Base-by-base conservation (phyloP, 768 basidiomycete genomes). In the Amanita thiersii region DNA sequence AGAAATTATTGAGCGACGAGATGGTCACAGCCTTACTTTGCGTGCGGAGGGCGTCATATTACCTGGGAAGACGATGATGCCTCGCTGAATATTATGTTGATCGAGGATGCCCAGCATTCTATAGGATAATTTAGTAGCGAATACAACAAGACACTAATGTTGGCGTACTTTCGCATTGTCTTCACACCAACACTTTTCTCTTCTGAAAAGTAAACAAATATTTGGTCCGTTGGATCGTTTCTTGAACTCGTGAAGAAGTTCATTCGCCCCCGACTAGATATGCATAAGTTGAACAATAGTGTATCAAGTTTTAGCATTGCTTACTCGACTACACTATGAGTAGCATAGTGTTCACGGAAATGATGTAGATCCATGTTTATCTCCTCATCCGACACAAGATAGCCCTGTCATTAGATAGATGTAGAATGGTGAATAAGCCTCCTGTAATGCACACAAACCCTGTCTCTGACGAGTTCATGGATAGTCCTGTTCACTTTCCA, bases 401-500 rank as follows among this genome's bases (percentile, higher is more conserved):
- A 99, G 37, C 90, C 91, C 96, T 98, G 30, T 6, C n/a, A 3
- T 15, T 59, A 40, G 37, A 40, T 46, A 36, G 48, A 50, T 44
- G 42, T 43, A 40, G 34, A 40, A 50, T 57, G 49, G 61, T 57
- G 57, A 56, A 37, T 43, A 34, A 43, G 45, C 14, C 35, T 24
- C 44, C 50, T 30, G 20, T 37, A 29, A 43, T 46, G 47, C 29
- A 47, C 34, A 32, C 73, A 65, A 47, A 97, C 96, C 70, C 96
- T 79, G 61, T 99, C 94, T 59, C 81, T 79, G 48, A 93, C 89
- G 39, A 99, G 80, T 64, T 99, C 94, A 58, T 97, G 93, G 31
- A 97, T 85, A 37, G 96, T 98, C 53, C 89, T 69, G 62, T 91
- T 91, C 48, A 98, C 92, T 56, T 93, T 86, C 90, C 92, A 98